Evolutionary conservation across 1,284 basidiomycete species (phyloP), one percentile per base, ranked within the genome.

Genomic region (Cerrena zonata): DNA sequence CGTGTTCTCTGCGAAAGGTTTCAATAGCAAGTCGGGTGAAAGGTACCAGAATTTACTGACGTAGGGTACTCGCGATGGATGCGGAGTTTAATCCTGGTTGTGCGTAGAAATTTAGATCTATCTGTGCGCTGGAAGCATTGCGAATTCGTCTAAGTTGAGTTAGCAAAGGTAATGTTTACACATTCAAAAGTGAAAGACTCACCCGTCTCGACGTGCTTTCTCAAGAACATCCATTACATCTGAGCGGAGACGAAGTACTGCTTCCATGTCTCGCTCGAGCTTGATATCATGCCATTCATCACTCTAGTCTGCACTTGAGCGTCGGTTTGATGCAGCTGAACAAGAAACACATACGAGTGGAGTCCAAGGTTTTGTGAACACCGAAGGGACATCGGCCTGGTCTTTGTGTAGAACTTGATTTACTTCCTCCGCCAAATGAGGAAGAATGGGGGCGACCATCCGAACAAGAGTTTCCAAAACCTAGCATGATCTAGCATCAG

Each of bases 401-500:
- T 68, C 62, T 18, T 60, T 57, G 50, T 69, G 61, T 56, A 69
- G 64, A 24, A 65, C 74, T 42, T 82, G 75, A 59, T 89, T 78
- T 45, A 96, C 82, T 65, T 99, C 95, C 69, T 98, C 94, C 0
- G 92, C 89, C 2, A 98, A 78, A 63, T 96, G 89, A 2, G 96
- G 95, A 3, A 90, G 74, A 24, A 98, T 84, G 0, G 95, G 96
- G 0, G 92, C 91, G 40, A 95, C 72, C 13, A 94, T 77, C 4
- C 77, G 77, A 0, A 80, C 80, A 68, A 94, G 79, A 0, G 82
- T 84, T 22, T 74, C 68, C 46, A 97, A 21, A 15, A 24, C n/a
- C 4, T 46, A 11, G 5, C 27, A 22, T 18, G 24, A 30, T 18
- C 11, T 5, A 7, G 18, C 5, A n/a, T 5, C 25, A 34, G 5